phyloP scores from a whole-genome alignment of 345 rosid species.

The Eucalyptus pauciflora region DNA sequence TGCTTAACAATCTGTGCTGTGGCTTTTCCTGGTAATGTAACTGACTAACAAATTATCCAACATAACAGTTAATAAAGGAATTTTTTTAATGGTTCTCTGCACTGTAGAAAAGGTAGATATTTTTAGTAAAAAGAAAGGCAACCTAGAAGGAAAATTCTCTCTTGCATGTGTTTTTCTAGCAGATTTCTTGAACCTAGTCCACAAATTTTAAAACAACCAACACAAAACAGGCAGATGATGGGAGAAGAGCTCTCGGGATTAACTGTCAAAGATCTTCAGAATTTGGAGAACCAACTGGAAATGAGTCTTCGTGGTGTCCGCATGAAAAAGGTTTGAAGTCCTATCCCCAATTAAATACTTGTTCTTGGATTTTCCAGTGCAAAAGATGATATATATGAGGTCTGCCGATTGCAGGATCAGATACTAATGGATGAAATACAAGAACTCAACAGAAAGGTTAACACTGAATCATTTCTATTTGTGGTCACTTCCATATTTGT shows the following conservation, averaged over 20 bases:
- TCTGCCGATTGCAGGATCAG: constrained; percentile 38
- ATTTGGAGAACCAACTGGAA: constrained; percentile 50
- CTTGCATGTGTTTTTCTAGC: background rate
- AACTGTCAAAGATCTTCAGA: constrained; percentile 34
- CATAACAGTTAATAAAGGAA: background rate
- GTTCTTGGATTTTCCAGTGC: background rate
- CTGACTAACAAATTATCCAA: background rate
- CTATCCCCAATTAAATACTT: background rate
- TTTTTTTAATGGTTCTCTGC: background rate
- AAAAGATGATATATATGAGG: background rate
- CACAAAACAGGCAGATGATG: constrained; percentile 56
- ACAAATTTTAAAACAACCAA: background rate
- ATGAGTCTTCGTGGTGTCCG: constrained; percentile 51
- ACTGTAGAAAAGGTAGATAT: background rate
- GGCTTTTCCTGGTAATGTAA: background rate
- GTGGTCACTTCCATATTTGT: background rate
- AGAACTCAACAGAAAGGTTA: constrained; percentile 47
- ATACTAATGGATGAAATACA: constrained; percentile 52
- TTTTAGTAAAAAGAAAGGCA: background rate
- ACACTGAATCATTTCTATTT: background rate
- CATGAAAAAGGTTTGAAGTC: constrained; percentile 43
- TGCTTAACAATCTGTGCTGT: background rate
- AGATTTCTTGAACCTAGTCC: background rate
- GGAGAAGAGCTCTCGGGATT: constrained; percentile 71
- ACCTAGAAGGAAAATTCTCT: background rate